Evolutionary conservation across 148 eudicot species (phyloP), one percentile per base, ranked within the genome.

Genomic region (Chenopodium album): DNA sequence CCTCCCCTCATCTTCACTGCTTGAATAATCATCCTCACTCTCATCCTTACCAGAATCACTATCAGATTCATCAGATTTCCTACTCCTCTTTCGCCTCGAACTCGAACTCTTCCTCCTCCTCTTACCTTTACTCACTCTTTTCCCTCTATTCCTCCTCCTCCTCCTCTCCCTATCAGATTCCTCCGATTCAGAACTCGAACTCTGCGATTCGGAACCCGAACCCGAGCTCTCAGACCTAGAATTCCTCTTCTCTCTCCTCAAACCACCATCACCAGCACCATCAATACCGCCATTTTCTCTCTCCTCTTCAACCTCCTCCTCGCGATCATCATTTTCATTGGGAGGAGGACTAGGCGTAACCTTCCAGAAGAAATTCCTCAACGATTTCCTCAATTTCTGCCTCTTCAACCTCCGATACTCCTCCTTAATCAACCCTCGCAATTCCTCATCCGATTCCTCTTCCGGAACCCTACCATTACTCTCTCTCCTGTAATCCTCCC

Each of bases 271-370:
- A 12, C 37, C 37, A 34, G 4, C 37, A 34, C 12, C 77, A 50
- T 29, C 28, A 12, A 37, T 37, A 50, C 7, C 28, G 4, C 63
- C 62, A 12, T 9, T 37, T 3, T 2, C 32, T 5, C n/a, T 17
- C 46, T 3, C 48, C 32, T 56, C 88, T 20, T 74, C 77, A 2
- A 26, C 90, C 12, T 73, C 79, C 70, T 88, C 82, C 28, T 80
- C 84, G 17, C 62, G 84, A 62, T 85, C 89, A 1, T 88, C 94
- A 48, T 89, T 78, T 31, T 86, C 89, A 19, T 44, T 65, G 50
- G 95, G 87, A 34, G 95, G 98, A 29, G 99, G 98, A 48, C 99
- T 96, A 60, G 99, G 98, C 2, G 95, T 91, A 47, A 80, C 82
- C 32, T 89, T 88, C 99, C 99, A 96, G 7, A 96, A 81, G 48